Base-by-base conservation (phyloP, 305 asterid genomes). In the Fraxinus sp. region DNA sequence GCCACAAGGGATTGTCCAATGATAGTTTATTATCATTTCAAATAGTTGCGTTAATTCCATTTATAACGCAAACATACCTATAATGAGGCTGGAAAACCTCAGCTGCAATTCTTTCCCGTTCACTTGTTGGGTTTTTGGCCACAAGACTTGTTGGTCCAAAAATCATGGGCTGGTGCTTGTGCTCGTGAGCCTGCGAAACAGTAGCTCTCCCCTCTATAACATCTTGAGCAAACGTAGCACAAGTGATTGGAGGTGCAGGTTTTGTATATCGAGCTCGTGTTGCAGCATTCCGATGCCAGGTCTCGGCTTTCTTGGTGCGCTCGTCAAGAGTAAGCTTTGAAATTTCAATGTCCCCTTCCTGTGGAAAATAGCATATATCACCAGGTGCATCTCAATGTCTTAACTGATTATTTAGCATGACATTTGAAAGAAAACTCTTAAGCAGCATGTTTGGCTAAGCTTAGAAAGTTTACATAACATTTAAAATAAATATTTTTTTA, bases 181-280 rank as follows among this genome's bases (percentile, higher is more conserved):
- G 99, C 64, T 96, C 98, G 37, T 91, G 98, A 79, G 80, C 80
- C 82, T 96, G 92, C n/a, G 98, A 91, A 80, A 87, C 93, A 7
- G 82, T 68, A 22, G 97, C 92, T 84, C 99, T 89, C 77, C 99
- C 99, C 87, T 96, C 99, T 62, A 96, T 75, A 71, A 96, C 97
- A 84, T 96, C 98, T 87, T 96, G 99, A 55, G 99, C 99, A 82
- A 93, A 96, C 80, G 99, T 94, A 79, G 98, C 98, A 90, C 99
- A 96, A 41, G 99, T 94, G 84, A 96, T 96, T 59, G 99, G 99
- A 39, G 90, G 59, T 26, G 98, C 93, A 14, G 99, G 95, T 80
- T 89, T 92, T 1, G 91, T 84, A 84, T 78, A 89, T 77, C 87
- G 90, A 79, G 92, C 93, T 84, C 94, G 90, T 57, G 94, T 76